A percentile compares a stretch with the other conserved stretches of the same genome.
Conservation (phyloP, 495 filamentous ascomycete species). For the Penicillium pulvis region DNA sequence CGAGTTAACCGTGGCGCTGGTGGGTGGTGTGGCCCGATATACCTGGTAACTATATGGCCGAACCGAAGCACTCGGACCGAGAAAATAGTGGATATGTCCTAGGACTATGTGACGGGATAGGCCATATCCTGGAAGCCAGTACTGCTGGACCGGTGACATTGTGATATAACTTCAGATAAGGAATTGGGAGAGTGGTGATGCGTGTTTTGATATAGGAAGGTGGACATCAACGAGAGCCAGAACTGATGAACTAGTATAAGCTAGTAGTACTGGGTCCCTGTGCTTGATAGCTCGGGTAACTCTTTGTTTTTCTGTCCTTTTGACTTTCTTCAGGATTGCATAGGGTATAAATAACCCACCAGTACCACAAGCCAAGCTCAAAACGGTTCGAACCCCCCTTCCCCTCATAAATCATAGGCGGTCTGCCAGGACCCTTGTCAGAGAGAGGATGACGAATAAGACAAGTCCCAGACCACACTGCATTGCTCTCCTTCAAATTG, state of each 20-base stretch:
- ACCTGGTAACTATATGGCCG: conserved; percentile 57
- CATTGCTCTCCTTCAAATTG: conserved; percentile 7
- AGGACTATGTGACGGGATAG: conserved; percentile 57
- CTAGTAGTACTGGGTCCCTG: background rate
- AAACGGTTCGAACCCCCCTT: background rate
- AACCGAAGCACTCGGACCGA: conserved; percentile 52
- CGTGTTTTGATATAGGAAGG: background rate
- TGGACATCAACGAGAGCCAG: background rate
- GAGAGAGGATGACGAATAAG: conserved; percentile 17
- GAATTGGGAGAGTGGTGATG: background rate
- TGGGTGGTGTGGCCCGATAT: conserved; percentile 17
- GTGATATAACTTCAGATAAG: background rate
- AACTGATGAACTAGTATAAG: background rate
- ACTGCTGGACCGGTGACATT: conserved; percentile 47
- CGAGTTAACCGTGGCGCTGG: conserved; percentile 19
- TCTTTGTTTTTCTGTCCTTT: background rate
- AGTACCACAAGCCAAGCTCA: background rate
- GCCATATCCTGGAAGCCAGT: conserved; percentile 56
- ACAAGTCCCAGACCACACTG: conserved; percentile 10
- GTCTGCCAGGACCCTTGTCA: conserved; percentile 2
- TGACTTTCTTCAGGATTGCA: conserved; percentile 2
- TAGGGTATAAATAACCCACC: conserved; percentile 12
- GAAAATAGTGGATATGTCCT: conserved; percentile 54
- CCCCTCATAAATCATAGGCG: background rate
- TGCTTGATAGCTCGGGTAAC: background rate